Evolutionary conservation across 805 yeast genomes (phyloP), one percentile per base, ranked within the genome.

Genomic region (Sugiyamaella lignohabitans): DNA sequence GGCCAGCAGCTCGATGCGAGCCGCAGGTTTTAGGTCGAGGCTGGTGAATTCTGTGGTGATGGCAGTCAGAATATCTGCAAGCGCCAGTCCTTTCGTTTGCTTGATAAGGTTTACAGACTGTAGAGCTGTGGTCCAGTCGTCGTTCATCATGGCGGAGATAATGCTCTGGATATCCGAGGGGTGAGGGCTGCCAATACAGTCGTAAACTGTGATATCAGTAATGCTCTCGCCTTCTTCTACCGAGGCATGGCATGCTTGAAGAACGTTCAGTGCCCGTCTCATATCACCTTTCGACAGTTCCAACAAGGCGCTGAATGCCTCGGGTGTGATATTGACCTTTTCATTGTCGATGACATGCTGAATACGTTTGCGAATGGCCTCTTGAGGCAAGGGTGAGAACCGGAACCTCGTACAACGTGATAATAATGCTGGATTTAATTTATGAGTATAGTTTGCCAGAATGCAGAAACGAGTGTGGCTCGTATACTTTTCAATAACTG

Each of bases 361-460:
- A 23, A 91, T 69, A 45, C 95, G 77, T 29, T 75, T 78, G 50
- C 74, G 73, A 21, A 91, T 80, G 1, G 96, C 87, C 2, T 69
- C 74, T 43, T 73, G 71, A 1, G 79, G 67, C 45, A 93, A 69
- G 2, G 98, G 98, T 38, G 85, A 78, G 67, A 93, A 93, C 57
- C 98, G 73, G 71, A 93, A 94, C 56, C 97, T 71, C 5, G 98
- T 93, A 64, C 98, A 93, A 64, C 99, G 79, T 37, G 96, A 87
- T 42, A 91, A 67, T 55, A 93, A 74, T 0, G 98, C 98, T 1
- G 98, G 98, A 51, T 91, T 91, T 57, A 93, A 70, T 60, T 93
- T 93, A 70, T 93, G 97, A 1, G 96, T 82, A 68, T 93, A 93
- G 64, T 93, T 93, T 41, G 98, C 98, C 59, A 93, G 71, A 40